These are phyloP conservation scores for Epicoccum sorghinum DNA, from an alignment of 2,329 filamentous ascomycete species.

Conservation along the genomic window DNA sequence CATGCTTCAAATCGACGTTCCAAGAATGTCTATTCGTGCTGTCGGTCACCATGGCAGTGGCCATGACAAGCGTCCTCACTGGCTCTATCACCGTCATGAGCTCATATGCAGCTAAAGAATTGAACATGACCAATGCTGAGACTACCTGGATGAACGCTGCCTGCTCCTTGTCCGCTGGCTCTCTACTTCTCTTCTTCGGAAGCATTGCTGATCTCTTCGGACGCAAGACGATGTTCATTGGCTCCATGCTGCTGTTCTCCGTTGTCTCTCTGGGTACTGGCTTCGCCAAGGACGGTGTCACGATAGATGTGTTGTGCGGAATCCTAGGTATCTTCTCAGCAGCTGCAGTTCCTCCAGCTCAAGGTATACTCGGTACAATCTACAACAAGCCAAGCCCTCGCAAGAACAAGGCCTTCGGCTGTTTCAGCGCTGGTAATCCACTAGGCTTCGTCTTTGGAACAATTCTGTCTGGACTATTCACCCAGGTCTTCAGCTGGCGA, in stretches of 20 bases:
- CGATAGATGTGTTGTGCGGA: slow-evolving; percentile 67
- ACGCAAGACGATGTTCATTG: slow-evolving; percentile 65
- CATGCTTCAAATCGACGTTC: slow-evolving; percentile 66
- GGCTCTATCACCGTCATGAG: slow-evolving; percentile 68
- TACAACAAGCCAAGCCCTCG: slow-evolving; percentile 66
- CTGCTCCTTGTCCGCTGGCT: slow-evolving; percentile 66
- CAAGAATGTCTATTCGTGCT: slow-evolving; percentile 70
- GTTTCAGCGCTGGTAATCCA: slow-evolving; percentile 65
- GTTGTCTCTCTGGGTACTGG: slow-evolving; percentile 63
- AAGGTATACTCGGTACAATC: slow-evolving; percentile 67
- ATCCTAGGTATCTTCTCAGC: slow-evolving; percentile 64
- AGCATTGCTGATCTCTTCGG: slow-evolving; percentile 70
- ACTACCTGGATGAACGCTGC: slow-evolving; percentile 72
- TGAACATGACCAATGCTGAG: slow-evolving; percentile 68
- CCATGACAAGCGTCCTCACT: slow-evolving; percentile 64
- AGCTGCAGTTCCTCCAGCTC: slow-evolving; percentile 67
- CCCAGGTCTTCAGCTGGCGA: slow-evolving; percentile 67
- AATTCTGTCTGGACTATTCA: slow-evolving; percentile 67
- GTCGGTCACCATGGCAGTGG: slow-evolving; percentile 71
- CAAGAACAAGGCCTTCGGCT: slow-evolving; percentile 71
- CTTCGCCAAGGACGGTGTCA: slow-evolving; percentile 64
- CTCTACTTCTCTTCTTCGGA: slow-evolving; percentile 70
- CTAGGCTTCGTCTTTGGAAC: slow-evolving; percentile 63
- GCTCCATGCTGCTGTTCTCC: slow-evolving; percentile 65
- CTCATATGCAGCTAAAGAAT: slow-evolving; percentile 63